Conservation (phyloP, 2,329 filamentous ascomycete genomes). For the Furcasterigmium sp. region DNA sequence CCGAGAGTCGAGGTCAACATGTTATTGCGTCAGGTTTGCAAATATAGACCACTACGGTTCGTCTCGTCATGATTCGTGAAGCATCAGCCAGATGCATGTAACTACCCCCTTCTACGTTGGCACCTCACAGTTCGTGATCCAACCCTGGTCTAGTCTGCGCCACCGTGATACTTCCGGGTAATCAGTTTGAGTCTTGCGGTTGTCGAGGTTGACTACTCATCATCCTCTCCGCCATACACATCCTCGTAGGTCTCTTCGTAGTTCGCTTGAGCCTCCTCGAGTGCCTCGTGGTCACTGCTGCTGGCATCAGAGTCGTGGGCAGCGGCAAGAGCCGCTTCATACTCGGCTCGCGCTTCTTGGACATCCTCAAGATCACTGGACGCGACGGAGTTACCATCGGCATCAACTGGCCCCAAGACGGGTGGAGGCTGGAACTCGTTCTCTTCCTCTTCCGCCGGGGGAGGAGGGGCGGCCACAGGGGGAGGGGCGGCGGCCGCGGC, state of each 20-base stretch:
- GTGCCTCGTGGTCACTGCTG: conserved; percentile 46
- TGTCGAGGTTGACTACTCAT: neutral
- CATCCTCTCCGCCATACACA: conserved; percentile 25
- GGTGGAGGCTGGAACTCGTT: conserved; percentile 19
- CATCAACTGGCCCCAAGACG: conserved; percentile 30
- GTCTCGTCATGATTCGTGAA: no score
- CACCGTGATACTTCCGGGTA: conserved; percentile 7
- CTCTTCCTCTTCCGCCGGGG: no score
- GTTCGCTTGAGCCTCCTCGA: conserved; percentile 46
- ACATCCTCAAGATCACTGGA: conserved; percentile 36
- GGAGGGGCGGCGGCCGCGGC: conserved; percentile 8
- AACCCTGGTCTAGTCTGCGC: no score
- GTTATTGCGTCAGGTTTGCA: no score
- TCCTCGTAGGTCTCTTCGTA: conserved; percentile 46
- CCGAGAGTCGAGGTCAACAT: no score
- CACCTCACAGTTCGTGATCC: no score
- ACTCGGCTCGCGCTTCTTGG: conserved; percentile 34
- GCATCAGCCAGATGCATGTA: no score
- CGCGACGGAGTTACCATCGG: conserved; percentile 34
- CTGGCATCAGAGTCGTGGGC: conserved; percentile 37
- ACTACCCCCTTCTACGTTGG: no score
- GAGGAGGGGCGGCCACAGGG: conserved; percentile 3
- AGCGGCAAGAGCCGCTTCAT: conserved; percentile 34
- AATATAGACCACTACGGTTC: no score
- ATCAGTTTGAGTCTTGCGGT: neutral